A percentile compares a stretch with the other conserved stretches of the same genome.
Conservation (phyloP, 129 eudicot species). For the Mikania micrantha region DNA sequence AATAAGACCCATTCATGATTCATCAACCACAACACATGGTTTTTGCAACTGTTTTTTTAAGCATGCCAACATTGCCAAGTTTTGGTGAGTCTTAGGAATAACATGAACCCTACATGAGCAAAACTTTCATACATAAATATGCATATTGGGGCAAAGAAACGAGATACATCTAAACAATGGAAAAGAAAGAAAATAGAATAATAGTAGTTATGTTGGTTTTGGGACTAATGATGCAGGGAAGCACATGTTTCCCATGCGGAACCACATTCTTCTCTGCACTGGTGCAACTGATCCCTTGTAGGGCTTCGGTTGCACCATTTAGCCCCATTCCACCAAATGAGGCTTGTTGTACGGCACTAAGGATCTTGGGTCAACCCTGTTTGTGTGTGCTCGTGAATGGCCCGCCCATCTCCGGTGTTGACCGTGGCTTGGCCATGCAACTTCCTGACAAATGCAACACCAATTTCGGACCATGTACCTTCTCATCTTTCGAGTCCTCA, state of each 20-base stretch:
- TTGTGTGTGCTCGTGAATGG: conserved; percentile 92
- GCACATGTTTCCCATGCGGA: conserved; percentile 44
- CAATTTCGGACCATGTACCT: conserved; percentile 76
- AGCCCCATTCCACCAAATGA: conserved; percentile 77
- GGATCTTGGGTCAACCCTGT: conserved; percentile 84
- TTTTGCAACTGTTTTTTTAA: conserved; percentile 32
- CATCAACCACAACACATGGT: conserved; percentile 16
- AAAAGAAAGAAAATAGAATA: conserved; percentile 12
- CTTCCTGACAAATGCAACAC: conserved; percentile 84
- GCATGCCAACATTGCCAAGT: conserved; percentile 16
- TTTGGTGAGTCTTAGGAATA: conserved; percentile 25
- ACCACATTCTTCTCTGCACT: conserved; percentile 90
- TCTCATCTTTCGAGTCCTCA: not conserved
- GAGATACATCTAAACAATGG: conserved; percentile 27
- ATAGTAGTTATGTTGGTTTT: conserved; percentile 24
- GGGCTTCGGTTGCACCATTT: conserved; percentile 78
- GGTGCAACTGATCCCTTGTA: conserved; percentile 85
- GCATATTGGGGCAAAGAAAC: not conserved
- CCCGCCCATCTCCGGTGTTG: conserved; percentile 94
- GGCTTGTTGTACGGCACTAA: conserved; percentile 76
- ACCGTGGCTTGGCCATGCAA: conserved; percentile 85
- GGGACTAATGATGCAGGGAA: conserved; percentile 34
- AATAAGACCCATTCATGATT: not conserved
- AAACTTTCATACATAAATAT: conserved; percentile 12
- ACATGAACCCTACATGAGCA: conserved; percentile 35